A percentile compares a stretch with the other conserved stretches of the same genome.
Conservation (phyloP, 2,329 filamentous ascomycete species). For the Phialophora chinensis region DNA sequence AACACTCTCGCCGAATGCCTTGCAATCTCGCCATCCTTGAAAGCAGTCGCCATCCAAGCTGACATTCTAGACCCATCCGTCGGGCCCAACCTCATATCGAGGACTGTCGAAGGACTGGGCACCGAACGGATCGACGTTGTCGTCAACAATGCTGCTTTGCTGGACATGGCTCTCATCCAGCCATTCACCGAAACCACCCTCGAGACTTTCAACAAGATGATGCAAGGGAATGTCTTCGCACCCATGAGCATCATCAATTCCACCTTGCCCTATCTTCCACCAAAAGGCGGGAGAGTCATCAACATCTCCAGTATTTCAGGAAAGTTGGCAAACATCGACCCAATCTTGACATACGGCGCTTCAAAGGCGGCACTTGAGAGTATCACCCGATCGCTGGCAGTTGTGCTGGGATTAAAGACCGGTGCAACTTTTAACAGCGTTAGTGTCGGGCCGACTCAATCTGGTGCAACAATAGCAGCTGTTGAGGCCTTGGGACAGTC, state of each 20-base stretch:
- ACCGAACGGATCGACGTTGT: slow-evolving; percentile 24
- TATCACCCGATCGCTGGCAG: slow-evolving; percentile 32
- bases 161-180: slow-evolving; percentile 16
- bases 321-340: slow-evolving; percentile 14
- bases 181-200: slow-evolving; percentile 12
- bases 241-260: slow-evolving; percentile 25
- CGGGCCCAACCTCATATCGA: slow-evolving; percentile 19
- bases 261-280: slow-evolving; percentile 21
- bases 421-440: slow-evolving; percentile 24
- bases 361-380: slow-evolving; percentile 44
- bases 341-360: slow-evolving; percentile 34
- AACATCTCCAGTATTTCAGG: slow-evolving; percentile 31
- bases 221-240: slow-evolving; percentile 29
- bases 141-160: slow-evolving; percentile 26
- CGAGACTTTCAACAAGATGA: slow-evolving; percentile 17
- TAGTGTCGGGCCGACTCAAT: slow-evolving; percentile 30
- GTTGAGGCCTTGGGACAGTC: slow-evolving; percentile 52
- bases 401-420: slow-evolving; percentile 6
- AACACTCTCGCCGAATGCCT: slow-evolving; percentile 15
- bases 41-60: slow-evolving; percentile 23
- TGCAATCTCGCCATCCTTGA: slow-evolving; percentile 5
- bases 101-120: slow-evolving; percentile 11
- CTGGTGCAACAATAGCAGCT: slow-evolving; percentile 46
- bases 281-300: slow-evolving; percentile 27
- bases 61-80: slow-evolving; percentile 17